These are phyloP conservation scores for Xylona heveae DNA, from an alignment of 495 filamentous ascomycete genomes.

Conservation along the genomic window DNA sequence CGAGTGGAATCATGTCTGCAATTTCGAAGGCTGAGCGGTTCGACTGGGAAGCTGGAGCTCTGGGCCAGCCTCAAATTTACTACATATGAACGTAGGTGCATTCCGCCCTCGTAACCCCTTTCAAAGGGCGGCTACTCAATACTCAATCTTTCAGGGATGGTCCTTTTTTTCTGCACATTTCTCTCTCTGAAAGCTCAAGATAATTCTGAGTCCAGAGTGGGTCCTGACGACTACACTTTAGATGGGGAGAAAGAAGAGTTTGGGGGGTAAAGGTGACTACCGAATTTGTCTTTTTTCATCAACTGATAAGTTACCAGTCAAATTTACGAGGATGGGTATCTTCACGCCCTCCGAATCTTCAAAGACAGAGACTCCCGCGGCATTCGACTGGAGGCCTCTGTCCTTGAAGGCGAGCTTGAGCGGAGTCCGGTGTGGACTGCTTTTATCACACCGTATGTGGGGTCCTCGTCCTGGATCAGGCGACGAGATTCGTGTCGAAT, in stretches of 20 bases:
- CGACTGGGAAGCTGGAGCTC: conserved; percentile 20
- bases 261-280: conserved; percentile 30
- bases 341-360: conserved; percentile 52
- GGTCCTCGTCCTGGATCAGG: no score
- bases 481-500: no score
- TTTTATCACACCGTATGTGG: no score
- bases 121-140: conserved; percentile 1
- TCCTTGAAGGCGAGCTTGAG: conserved; percentile 21
- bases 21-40: conserved; percentile 25
- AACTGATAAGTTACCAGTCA: conserved; percentile 20
- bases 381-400: conserved; percentile 31
- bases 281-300: conserved; percentile 5
- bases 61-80: conserved; percentile 38
- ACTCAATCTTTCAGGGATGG: conserved; percentile 31
- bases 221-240: conserved; percentile 36
- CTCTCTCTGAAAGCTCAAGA: conserved; percentile 55
- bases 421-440: no score
- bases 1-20: conserved; percentile 30
- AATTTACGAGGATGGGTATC: conserved; percentile 48
- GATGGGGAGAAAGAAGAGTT: conserved; percentile 42
- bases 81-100: conserved; percentile 31
- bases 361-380: conserved; percentile 40
- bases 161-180: conserved; percentile 60
- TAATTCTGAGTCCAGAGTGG: conserved; percentile 23
- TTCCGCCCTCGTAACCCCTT: neutral